Base-by-base conservation (phyloP, 345 rosid genomes). In the Mangifera indica region DNA sequence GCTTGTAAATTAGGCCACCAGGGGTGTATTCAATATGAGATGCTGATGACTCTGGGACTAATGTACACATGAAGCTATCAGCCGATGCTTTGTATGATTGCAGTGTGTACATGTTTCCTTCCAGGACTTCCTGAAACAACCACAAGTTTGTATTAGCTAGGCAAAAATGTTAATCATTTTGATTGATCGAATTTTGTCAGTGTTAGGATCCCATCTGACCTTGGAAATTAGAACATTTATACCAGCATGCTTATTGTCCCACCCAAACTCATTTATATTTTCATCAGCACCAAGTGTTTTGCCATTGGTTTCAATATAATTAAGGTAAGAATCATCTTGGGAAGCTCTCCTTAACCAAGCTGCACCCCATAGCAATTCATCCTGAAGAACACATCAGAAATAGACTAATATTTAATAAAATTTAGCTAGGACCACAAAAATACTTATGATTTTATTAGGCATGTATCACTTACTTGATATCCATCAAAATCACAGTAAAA, bases 241-340 rank as follows among this genome's bases (percentile, higher is more conserved):
- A 34, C 99, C 99, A 52, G 97, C 97, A 62, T 92, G 91, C 84
- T 95, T 95, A 71, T 95, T 95, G 84, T 95, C 97, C 99, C 99
- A 92, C 0, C 98, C 99, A 61, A 89, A 95, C 77, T 95, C 99
- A 60, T 95, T 91, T 66, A 89, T 88, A 70, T 92, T 95, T 66
- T 92, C 99, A 51, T 81, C 91, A 25, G 97, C 98, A 46, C 98
- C 99, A 45, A 92, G 89, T 0, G 99, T 83, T 71, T 91, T 87
- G 67, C 96, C 87, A 60, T 95, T 95, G 78, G 68, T 83, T 78
- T 92, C 76, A 49, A 92, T 84, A 85, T 91, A 95, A 72, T 53
- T 77, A 18, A 92, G 90, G 76, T 85, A 95, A 74, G 77, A 49
- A 34, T 86, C 85, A 64, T 84, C 89, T 46, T 79, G 76, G 40